Percentiles rank a stretch among this genome's conserved stretches.
Conservation (phyloP, 192 early-diverging fungal genomes). For the Helicostylum pulchrum region DNA sequence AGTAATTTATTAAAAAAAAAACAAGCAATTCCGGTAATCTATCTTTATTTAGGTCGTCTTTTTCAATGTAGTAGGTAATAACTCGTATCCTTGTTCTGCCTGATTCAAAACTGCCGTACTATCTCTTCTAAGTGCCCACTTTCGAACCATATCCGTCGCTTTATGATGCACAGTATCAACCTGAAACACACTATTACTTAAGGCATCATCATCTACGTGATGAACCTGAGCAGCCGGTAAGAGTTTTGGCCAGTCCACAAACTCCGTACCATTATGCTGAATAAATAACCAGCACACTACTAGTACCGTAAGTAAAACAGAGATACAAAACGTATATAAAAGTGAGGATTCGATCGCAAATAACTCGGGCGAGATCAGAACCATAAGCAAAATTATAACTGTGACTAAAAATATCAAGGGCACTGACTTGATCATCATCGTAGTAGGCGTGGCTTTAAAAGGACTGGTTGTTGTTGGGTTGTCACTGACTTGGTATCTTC, state of each 20-base stretch:
- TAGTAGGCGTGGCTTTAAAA: neutral
- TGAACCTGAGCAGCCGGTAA: constrained; percentile 12
- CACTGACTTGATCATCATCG: neutral
- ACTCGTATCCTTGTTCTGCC: constrained; percentile 24
- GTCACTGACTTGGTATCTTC: constrained; percentile 47
- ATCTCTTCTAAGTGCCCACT: neutral
- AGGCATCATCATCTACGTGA: neutral
- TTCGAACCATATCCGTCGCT: neutral
- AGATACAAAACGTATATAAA: constrained; percentile 25
- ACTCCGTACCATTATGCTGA: constrained; percentile 41
- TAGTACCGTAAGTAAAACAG: constrained; percentile 39
- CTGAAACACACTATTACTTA: neutral
- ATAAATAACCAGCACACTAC: constrained; percentile 36
- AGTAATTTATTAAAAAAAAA: no score
- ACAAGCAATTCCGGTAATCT: neutral
- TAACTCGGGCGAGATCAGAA: constrained; percentile 40
- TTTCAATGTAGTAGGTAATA: constrained; percentile 16
- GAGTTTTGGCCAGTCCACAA: constrained; percentile 53
- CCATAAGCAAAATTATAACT: constrained; percentile 18
- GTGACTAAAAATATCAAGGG: constrained; percentile 11
- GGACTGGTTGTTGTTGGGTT: neutral
- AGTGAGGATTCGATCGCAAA: constrained; percentile 17
- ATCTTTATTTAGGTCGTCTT: constrained; percentile 17
- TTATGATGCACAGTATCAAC: neutral
- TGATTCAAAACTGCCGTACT: constrained; percentile 19